Conservation (phyloP, 1,284 basidiomycete genomes). For the Naganishia albida region DNA sequence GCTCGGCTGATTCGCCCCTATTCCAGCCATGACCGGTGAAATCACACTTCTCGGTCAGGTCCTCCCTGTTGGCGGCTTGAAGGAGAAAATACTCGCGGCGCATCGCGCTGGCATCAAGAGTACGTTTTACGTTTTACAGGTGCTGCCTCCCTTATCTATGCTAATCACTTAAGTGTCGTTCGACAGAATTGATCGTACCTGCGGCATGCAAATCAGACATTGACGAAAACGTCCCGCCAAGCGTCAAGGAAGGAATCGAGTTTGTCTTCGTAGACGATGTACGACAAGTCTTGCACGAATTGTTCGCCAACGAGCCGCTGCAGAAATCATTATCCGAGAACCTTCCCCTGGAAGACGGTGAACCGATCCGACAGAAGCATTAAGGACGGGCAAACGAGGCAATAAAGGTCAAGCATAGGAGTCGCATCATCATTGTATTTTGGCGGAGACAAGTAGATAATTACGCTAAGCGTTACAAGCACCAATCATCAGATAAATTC, state of each 20-base stretch:
- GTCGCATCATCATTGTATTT: not conserved
- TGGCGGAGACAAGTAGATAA: not conserved
- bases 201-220: slow-evolving; percentile 85
- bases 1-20: slow-evolving; percentile 6
- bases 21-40: slow-evolving; percentile 92
- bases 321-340: slow-evolving; percentile 69
- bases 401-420: slow-evolving; percentile 6
- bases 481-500: not conserved
- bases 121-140: slow-evolving; percentile 36
- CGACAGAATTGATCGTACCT: slow-evolving; percentile 68
- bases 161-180: slow-evolving; percentile 21
- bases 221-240: slow-evolving; percentile 90
- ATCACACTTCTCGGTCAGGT: slow-evolving; percentile 90
- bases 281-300: slow-evolving; percentile 79
- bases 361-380: slow-evolving; percentile 30
- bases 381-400: not conserved
- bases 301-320: slow-evolving; percentile 67
- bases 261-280: slow-evolving; percentile 91
- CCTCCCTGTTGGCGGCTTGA: slow-evolving; percentile 86
- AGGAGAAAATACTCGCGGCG: slow-evolving; percentile 93
- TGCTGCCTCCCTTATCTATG: not conserved
- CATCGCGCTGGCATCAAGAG: slow-evolving; percentile 92
- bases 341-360: slow-evolving; percentile 42
- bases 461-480: not conserved
- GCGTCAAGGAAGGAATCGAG: slow-evolving; percentile 87